These are phyloP conservation scores for Fusarium liriodendri DNA, from an alignment of 2,329 filamentous ascomycete genomes.

Conservation along the genomic window DNA sequence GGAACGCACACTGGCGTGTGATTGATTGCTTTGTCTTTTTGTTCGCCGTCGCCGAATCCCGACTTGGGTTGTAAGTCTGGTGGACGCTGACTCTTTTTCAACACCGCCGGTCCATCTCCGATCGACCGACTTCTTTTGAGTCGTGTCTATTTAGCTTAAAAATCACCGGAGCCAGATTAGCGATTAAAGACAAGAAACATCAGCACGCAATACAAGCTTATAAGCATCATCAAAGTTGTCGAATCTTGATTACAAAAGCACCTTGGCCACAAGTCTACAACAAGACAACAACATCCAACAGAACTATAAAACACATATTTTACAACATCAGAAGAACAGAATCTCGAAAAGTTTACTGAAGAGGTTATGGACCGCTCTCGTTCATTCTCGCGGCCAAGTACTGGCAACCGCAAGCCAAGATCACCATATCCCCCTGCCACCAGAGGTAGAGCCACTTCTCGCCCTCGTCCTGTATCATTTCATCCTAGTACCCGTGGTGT, in stretches of 20 bases:
- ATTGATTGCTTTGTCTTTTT: not conserved
- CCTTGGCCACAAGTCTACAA: not conserved
- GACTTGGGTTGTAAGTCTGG: constrained; percentile 6
- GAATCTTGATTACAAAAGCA: not conserved
- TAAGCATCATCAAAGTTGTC: not conserved
- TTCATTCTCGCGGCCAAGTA: constrained; percentile 37
- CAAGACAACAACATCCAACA: not conserved
- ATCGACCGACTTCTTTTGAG: not conserved
- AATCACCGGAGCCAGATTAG: not conserved
- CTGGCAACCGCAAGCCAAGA: constrained; percentile 11
- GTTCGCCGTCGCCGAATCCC: constrained; percentile 4
- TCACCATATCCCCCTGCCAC: constrained; percentile 23
- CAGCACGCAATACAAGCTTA: not conserved
- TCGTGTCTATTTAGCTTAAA: constrained; percentile 8
- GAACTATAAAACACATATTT: not conserved
- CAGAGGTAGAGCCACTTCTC: constrained; percentile 26
- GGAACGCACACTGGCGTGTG: constrained; percentile 18
- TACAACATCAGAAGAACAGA: not conserved
- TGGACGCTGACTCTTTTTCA: constrained; percentile 1
- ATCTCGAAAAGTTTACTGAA: not conserved
- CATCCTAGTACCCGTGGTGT: constrained; percentile 5
- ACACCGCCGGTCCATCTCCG: not conserved
- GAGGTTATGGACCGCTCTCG: constrained; percentile 25
- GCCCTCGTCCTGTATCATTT: constrained; percentile 25
- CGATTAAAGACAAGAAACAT: not conserved